Evolutionary conservation across 306 rosid genomes (phyloP).

Genomic region (Heteromeles arbutifolia): DNA sequence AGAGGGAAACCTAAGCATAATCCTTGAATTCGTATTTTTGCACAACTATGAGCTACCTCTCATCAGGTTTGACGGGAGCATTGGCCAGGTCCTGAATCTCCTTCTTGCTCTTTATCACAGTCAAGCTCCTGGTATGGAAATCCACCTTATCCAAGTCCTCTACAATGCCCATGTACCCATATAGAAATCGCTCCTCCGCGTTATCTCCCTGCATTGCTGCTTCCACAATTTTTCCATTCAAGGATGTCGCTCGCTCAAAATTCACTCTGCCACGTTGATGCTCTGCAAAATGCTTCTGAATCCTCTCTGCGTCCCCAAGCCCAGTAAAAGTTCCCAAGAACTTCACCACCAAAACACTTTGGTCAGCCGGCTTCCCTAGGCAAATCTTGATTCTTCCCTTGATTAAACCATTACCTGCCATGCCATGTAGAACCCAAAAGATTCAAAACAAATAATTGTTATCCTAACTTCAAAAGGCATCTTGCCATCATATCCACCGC

Average conservation of each 20-base stretch:
- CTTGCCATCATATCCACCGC: neutral
- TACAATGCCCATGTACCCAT: conserved; percentile 75
- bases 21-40: neutral
- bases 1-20: neutral
- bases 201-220: conserved; percentile 13
- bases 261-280: conserved; percentile 32
- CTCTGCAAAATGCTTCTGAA: conserved; percentile 28
- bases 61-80: conserved; percentile 62
- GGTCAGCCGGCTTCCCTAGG: conserved; percentile 43
- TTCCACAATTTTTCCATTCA: conserved; percentile 13
- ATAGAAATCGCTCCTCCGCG: conserved; percentile 51
- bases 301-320: conserved; percentile 45
- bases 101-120: conserved; percentile 73
- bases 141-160: conserved; percentile 81
- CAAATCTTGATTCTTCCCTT: conserved; percentile 70
- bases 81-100: conserved; percentile 74
- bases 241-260: conserved; percentile 21
- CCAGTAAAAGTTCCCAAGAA: conserved; percentile 51
- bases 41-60: conserved; percentile 17
- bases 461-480: neutral
- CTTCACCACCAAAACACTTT: conserved; percentile 44
- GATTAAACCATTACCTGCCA: conserved; percentile 75
- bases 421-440: conserved; percentile 8
- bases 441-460: neutral
- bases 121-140: conserved; percentile 45